Base-by-base conservation (phyloP, 192 early-diverging fungal species). In the Funneliformis mosseae region DNA sequence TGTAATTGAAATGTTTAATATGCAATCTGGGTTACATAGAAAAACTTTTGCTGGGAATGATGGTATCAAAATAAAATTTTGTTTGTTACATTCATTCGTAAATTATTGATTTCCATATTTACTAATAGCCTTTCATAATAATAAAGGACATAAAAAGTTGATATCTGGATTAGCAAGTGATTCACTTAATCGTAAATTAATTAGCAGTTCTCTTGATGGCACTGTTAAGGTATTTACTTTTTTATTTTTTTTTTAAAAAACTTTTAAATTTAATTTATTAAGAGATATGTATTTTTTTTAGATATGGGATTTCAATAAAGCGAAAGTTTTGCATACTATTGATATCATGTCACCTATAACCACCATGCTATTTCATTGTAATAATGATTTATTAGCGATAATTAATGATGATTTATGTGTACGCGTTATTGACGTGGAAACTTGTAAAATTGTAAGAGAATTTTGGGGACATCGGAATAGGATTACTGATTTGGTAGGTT, bases 1-100 rank as follows among this genome's bases (percentile, higher is more conserved):
- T 67, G 76, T 80, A 12, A 88, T 99, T 55, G 96, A 96, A 67
- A 93, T 95, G 92, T 96, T 90, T 90, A 98, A 97, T 88, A 91
- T 99, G 92, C 98, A 99, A 79, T 97, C 96, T 28, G 97, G 97
- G 9, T 67, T 92, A 55, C 85, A 89, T 43, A 91, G 95, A 45
- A 91, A 90, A 70, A 86, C 91, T 43, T 97, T 95, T 82, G 80
- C 76, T 8, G 89, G 87, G 18, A 39, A 42, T 6, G 81, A 87
- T 71, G 86, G 89, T 78, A 67, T 21, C 21, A 66, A 46, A 10
- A 48, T 38, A 83, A 80, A 23, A 16, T 23, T 71, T 14, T 27
- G 10, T 73, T 39, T 8, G 38, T 16, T 41, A 78, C 16, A 11
- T 33, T 82, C 25, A 82, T 69, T 50, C 5, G 39, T 27, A 55